Evolutionary conservation across 139 green algal genomes (phyloP).

Genomic region (Spirogloea muscicola): DNA sequence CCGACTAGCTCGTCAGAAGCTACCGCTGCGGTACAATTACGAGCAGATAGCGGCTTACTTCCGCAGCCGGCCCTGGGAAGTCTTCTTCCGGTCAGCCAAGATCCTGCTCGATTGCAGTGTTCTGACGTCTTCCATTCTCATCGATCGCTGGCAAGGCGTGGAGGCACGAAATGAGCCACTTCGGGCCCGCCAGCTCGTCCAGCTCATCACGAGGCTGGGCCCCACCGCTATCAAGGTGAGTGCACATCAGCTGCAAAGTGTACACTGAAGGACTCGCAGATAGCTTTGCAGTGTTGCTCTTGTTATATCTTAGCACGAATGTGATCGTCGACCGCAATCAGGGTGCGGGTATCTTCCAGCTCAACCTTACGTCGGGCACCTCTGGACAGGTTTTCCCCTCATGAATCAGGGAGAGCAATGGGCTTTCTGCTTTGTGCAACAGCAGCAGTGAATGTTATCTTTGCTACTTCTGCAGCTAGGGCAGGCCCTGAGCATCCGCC

Average conservation of each 20-base stretch:
- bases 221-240: slow-evolving; percentile 58
- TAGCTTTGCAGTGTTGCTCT: too few relatives aligned
- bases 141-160: slow-evolving; percentile 12
- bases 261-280: too few relatives aligned
- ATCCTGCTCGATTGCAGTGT: slow-evolving; percentile 32
- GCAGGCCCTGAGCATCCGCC: slow-evolving; percentile 63
- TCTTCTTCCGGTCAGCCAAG: slow-evolving; percentile 53
- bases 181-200: slow-evolving; percentile 41
- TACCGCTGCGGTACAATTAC: slow-evolving; percentile 55
- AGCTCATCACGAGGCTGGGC: slow-evolving; percentile 56
- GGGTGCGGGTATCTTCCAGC: too few relatives aligned
- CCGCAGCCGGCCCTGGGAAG: slow-evolving; percentile 53
- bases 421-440: too few relatives aligned
- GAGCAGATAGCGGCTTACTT: slow-evolving; percentile 63
- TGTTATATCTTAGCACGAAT: too few relatives aligned
- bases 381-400: too few relatives aligned
- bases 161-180: slow-evolving; percentile 11
- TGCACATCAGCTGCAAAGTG: too few relatives aligned
- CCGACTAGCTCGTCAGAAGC: too few relatives aligned
- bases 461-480: slow-evolving; percentile 30
- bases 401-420: too few relatives aligned
- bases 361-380: too few relatives aligned
- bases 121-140: slow-evolving; percentile 10
- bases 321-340: too few relatives aligned
- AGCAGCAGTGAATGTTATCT: too few relatives aligned